Base-by-base conservation (phyloP, 2,329 filamentous ascomycete species). In the Fusarium brevicatenulatum region DNA sequence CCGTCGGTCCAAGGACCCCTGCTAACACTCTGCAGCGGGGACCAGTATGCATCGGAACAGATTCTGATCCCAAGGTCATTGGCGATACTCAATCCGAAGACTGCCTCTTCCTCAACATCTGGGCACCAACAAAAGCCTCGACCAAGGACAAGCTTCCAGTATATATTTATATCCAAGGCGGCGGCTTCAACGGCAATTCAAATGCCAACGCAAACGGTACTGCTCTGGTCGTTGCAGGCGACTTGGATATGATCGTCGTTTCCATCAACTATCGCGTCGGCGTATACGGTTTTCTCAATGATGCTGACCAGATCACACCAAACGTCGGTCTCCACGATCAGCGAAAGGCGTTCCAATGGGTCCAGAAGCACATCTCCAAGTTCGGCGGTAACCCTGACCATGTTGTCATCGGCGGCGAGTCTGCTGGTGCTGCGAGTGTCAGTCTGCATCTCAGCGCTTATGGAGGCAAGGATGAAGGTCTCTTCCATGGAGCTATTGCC, bases 241-340 rank as follows among this genome's bases (percentile, higher is more conserved):
- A 88, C 23, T 84, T 86, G 42, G 82, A 87, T 64, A 91, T 94
- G 32, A 82, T 95, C 0, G 89, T 94, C 1, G 91, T 95, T 4
- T 91, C 86, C 15, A 87, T 93, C 81, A 95, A 94, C 81, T 95
- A 95, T 78, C 90, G 93, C 9, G 91, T 95, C 16, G 92, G 92
- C 0, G 87, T 89, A 0, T 94, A 90, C 73, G 93, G 93, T 0
- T 95, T 95, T 78, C 84, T 95, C 18, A 88, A 89, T 4, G 85
- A 89, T 62, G 82, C 87, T 21, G 87, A 91, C 73, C 76, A 71
- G 72, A 87, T 88, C 6, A 88, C 86, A 64, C 78, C 91, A 40
- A 95, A 95, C 79, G 91, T 90, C 73, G 93, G 93, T 4, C 83
- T 95, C 2, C 87, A 88, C 39, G 92, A 95, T 78, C 92, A 94